These are phyloP conservation scores for Botrytis fragariae DNA, from an alignment of 2,329 filamentous ascomycete genomes.

Conservation along the genomic window DNA sequence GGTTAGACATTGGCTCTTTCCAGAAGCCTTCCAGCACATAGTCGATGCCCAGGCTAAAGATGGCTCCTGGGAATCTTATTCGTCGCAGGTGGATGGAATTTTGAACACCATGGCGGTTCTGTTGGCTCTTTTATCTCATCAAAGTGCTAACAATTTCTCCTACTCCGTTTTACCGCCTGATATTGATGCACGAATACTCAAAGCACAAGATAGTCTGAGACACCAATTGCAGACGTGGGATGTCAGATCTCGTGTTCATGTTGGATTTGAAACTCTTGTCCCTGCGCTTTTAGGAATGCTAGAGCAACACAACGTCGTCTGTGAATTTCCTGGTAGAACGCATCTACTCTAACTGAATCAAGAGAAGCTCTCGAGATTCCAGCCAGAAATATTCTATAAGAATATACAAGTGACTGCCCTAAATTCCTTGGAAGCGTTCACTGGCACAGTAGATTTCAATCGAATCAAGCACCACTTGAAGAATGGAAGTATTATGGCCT, in stretches of 20 bases:
- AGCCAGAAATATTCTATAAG: conserved; percentile 35
- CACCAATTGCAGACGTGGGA: conserved; percentile 10
- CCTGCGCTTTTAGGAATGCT: conserved; percentile 8
- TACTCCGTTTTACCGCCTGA: not conserved
- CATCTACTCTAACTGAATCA: conserved; percentile 29
- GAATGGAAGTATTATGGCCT: too few species aligned
- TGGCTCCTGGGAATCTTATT: not conserved
- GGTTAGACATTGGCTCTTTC: conserved; percentile 1
- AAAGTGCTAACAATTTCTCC: not conserved
- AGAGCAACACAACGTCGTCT: not conserved
- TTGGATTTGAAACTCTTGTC: conserved; percentile 19
- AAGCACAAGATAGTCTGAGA: not conserved
- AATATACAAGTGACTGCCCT: conserved; percentile 36
- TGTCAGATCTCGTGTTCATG: conserved; percentile 7
- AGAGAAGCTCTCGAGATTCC: conserved; percentile 36
- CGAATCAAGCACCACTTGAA: too few species aligned
- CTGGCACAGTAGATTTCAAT: too few species aligned
- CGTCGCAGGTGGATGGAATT: conserved; percentile 14
- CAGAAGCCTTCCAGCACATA: not conserved
- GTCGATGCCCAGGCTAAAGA: not conserved
- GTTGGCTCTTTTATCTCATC: conserved; percentile 12
- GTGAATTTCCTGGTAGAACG: not conserved
- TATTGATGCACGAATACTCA: not conserved
- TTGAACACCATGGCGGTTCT: conserved; percentile 15
- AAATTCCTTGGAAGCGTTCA: conserved; percentile 31